phyloP scores from a whole-genome alignment of 768 basidiomycete species.

The Leccinum subtestaceum region DNA sequence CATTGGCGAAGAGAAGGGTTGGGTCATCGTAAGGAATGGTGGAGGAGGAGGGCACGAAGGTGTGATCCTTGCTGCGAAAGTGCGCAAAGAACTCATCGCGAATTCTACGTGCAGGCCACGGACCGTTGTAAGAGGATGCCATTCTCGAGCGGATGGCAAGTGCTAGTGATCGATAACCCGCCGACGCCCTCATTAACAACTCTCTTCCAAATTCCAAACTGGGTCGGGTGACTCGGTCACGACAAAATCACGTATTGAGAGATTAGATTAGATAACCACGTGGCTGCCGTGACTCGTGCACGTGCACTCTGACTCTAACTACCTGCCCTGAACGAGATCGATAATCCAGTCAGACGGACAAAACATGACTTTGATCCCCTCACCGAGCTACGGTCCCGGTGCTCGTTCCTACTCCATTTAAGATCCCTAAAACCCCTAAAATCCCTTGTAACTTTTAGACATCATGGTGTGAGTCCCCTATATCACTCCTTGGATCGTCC shows the following conservation, averaged over 20 bases:
- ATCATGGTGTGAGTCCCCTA: conserved; percentile 75
- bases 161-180: conserved; percentile 22
- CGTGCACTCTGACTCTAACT: neutral
- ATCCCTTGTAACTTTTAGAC: conserved; percentile 42
- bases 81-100: conserved; percentile 90
- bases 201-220: neutral
- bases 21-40: conserved; percentile 98
- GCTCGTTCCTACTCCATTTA: neutral
- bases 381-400: conserved; percentile 29
- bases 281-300: neutral
- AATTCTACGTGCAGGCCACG: conserved; percentile 81
- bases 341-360: conserved; percentile 31
- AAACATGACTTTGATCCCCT: conserved; percentile 14
- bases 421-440: neutral
- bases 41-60: conserved; percentile 85
- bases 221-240: conserved; percentile 12
- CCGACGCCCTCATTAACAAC: conserved; percentile 6
- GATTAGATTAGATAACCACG: conserved; percentile 21
- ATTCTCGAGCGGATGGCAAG: conserved; percentile 18
- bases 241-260: neutral
- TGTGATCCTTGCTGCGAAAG: conserved; percentile 77
- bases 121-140: conserved; percentile 32
- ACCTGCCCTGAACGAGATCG: conserved; percentile 48
- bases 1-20: conserved; percentile 96
- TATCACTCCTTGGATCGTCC: conserved; percentile 1